Conservation (phyloP, 1,139 yeast genomes). For the Taphrina betulina region DNA sequence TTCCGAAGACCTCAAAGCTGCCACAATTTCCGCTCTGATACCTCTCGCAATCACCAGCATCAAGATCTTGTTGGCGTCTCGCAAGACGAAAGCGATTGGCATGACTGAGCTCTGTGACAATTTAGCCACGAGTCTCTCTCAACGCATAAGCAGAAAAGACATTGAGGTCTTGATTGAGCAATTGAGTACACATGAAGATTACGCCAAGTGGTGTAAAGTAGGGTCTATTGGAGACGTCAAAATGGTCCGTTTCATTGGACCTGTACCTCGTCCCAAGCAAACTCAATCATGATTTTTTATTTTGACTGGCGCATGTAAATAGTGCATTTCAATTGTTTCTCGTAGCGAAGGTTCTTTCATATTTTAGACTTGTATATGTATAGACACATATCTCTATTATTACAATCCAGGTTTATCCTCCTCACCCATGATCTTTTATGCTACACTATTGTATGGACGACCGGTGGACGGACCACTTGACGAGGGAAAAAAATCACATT, state of each 20-base stretch:
- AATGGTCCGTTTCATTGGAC: slow-evolving; percentile 24
- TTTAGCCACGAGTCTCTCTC: slow-evolving; percentile 19
- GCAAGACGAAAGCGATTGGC: slow-evolving; percentile 12
- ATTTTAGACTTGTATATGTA: background rate
- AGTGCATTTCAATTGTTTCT: background rate
- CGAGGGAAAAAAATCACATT: too few relatives aligned
- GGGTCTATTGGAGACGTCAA: slow-evolving; percentile 21
- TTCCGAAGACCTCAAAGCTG: slow-evolving; percentile 9
- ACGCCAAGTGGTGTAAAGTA: slow-evolving; percentile 22
- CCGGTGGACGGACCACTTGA: too few relatives aligned
- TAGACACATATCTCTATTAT: background rate
- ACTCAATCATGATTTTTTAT: background rate
- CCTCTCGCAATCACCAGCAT: slow-evolving; percentile 23
- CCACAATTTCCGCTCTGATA: slow-evolving; percentile 20
- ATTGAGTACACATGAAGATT: background rate
- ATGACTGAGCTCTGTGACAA: slow-evolving; percentile 24
- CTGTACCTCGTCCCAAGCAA: slow-evolving; percentile 4
- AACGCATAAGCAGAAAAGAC: slow-evolving; percentile 15
- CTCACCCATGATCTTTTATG: too few relatives aligned
- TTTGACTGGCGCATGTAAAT: slow-evolving; percentile 1
- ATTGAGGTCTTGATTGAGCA: slow-evolving; percentile 10
- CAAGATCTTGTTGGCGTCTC: slow-evolving; percentile 19
- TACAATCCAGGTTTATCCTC: background rate
- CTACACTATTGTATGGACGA: too few relatives aligned
- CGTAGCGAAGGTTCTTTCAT: background rate